These are phyloP conservation scores for Lepidopterella palustris DNA, from an alignment of 495 filamentous ascomycete species.

Conservation along the genomic window DNA sequence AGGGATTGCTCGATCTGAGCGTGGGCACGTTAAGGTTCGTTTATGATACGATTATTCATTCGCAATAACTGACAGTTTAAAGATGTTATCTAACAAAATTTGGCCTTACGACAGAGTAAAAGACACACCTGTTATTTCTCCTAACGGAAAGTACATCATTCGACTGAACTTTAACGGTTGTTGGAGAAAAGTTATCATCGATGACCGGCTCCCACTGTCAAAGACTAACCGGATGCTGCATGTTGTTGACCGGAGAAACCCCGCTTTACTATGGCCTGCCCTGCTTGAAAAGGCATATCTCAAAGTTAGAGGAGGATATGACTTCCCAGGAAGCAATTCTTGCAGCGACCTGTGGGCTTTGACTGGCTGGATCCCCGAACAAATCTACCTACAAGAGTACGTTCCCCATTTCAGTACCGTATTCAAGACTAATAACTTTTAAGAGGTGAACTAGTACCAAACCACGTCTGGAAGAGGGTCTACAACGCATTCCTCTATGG, in stretches of 20 bases:
- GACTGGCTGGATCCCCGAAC: conserved; percentile 95
- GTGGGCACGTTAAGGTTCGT: conserved; percentile 52
- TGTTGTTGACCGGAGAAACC: conserved; percentile 81
- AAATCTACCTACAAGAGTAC: conserved; percentile 76
- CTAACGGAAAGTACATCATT: conserved; percentile 83
- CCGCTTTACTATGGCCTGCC: conserved; percentile 78
- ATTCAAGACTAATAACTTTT: conserved; percentile 3
- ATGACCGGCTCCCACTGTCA: conserved; percentile 83
- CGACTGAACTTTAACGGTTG: conserved; percentile 93
- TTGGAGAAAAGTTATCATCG: conserved; percentile 77
- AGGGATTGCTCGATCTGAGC: conserved; percentile 57
- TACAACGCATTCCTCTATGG: conserved; percentile 65
- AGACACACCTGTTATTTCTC: conserved; percentile 53
- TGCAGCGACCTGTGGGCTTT: conserved; percentile 87
- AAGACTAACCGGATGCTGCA: conserved; percentile 65
- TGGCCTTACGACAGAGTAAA: conserved; percentile 61
- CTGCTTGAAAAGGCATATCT: conserved; percentile 94
- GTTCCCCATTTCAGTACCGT: background rate
- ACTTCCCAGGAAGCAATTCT: conserved; percentile 98
- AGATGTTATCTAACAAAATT: conserved; percentile 64
- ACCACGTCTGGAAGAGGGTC: conserved; percentile 72
- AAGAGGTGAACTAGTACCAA: conserved; percentile 48
- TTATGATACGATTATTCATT: background rate
- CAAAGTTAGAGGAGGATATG: conserved; percentile 94
- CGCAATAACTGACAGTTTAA: conserved; percentile 24